Evolutionary conservation across 2,329 filamentous ascomycete species (phyloP).

Genomic region (Pezicula rhizophila): DNA sequence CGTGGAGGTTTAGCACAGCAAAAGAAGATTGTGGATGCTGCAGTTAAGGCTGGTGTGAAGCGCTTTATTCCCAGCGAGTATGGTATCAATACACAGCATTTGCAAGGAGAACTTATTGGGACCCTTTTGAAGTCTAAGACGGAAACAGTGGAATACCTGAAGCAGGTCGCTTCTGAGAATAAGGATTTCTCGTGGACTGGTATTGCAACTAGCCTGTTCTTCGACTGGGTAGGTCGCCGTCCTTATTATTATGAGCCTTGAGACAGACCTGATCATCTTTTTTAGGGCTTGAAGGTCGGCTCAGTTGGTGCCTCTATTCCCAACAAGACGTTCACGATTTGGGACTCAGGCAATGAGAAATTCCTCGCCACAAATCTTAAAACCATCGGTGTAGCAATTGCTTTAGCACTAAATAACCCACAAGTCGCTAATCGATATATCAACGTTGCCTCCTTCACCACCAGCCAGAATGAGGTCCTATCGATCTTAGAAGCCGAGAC

Average conservation of each 20-base stretch:
- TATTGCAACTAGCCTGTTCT: constrained; percentile 21
- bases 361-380: constrained; percentile 16
- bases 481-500: constrained; percentile 20
- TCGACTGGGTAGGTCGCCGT: constrained; percentile 14
- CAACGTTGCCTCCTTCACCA: constrained; percentile 24
- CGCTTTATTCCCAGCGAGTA: constrained; percentile 57
- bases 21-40: constrained; percentile 44
- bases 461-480: constrained; percentile 26
- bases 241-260: not conserved
- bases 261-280: not conserved
- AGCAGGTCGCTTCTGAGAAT: constrained; percentile 5
- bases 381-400: constrained; percentile 28
- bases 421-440: constrained; percentile 27
- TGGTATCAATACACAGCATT: constrained; percentile 25
- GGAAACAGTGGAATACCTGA: constrained; percentile 7
- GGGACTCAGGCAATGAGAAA: constrained; percentile 21
- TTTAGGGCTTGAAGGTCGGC: constrained; percentile 18
- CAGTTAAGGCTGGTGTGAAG: constrained; percentile 52
- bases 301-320: constrained; percentile 28
- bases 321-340: constrained; percentile 23
- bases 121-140: constrained; percentile 10
- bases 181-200: constrained; percentile 26
- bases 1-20: constrained; percentile 4
- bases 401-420: constrained; percentile 28
- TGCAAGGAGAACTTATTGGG: constrained; percentile 7